phyloP scores from a whole-genome alignment of 2,329 filamentous ascomycete species.

The Fusarium equiseti region DNA sequence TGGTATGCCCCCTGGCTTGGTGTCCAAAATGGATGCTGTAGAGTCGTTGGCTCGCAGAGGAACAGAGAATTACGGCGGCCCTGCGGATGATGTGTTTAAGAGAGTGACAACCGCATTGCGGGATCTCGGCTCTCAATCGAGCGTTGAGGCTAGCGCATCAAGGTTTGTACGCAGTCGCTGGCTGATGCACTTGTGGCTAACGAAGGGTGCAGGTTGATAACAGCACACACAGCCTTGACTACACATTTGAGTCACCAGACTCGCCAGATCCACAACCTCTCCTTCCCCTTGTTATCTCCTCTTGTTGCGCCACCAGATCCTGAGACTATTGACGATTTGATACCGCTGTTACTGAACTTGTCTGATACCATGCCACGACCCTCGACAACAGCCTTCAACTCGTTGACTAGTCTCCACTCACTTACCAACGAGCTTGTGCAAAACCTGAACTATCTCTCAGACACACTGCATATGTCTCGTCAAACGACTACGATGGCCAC shows the following conservation, averaged over 20 bases:
- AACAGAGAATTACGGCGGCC: slow-evolving; percentile 73
- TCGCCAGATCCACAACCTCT: slow-evolving; percentile 78
- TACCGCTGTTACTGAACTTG: slow-evolving; percentile 75
- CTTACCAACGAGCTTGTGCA: slow-evolving; percentile 80
- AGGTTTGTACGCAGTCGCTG: slow-evolving; percentile 61
- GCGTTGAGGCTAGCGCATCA: slow-evolving; percentile 77
- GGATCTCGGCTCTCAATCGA: slow-evolving; percentile 79
- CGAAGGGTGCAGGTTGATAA: slow-evolving; percentile 71
- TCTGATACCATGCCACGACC: slow-evolving; percentile 75
- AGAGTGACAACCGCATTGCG: slow-evolving; percentile 76
- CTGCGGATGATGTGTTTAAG: slow-evolving; percentile 74
- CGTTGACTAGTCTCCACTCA: slow-evolving; percentile 75
- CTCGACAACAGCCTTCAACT: slow-evolving; percentile 71
- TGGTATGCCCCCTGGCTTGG: slow-evolving; percentile 74
- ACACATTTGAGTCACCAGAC: slow-evolving; percentile 82
- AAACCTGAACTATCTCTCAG: slow-evolving; percentile 86
- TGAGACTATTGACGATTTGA: slow-evolving; percentile 75
- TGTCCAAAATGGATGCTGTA: slow-evolving; percentile 78
- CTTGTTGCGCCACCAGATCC: slow-evolving; percentile 71
- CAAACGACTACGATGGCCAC: slow-evolving; percentile 87
- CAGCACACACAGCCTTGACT: slow-evolving; percentile 78
- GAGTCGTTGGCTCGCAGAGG: slow-evolving; percentile 76
- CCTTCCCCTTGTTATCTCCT: slow-evolving; percentile 77
- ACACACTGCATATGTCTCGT: slow-evolving; percentile 93
- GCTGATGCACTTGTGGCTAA: slow-evolving; percentile 26